Conservation (phyloP, 495 filamentous ascomycete species). For the Trichoderma gamsii region DNA sequence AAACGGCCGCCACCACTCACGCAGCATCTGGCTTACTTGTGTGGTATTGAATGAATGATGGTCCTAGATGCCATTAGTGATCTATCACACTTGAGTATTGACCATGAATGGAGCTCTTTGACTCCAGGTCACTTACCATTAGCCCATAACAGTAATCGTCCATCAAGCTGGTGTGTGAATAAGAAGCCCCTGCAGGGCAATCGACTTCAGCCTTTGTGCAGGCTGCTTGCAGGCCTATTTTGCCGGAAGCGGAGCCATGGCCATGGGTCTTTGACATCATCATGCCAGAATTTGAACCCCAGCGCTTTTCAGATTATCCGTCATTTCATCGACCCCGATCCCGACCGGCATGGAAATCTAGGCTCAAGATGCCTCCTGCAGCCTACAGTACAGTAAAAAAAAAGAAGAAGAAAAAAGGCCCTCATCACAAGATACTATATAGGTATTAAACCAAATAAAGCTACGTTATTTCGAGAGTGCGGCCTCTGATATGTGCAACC, state of each 20-base stretch:
- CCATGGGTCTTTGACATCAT: conserved; percentile 7
- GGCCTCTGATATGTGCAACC: neutral
- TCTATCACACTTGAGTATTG: too few species aligned
- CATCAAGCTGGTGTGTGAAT: too few species aligned
- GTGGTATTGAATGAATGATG: too few species aligned
- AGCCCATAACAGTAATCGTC: too few species aligned
- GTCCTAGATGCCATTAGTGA: too few species aligned
- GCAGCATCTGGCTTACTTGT: too few species aligned
- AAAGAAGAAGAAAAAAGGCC: too few species aligned
- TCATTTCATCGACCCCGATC: neutral
- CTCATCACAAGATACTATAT: neutral
- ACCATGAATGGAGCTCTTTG: too few species aligned
- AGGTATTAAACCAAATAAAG: neutral
- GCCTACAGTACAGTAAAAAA: too few species aligned
- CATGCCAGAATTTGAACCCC: neutral
- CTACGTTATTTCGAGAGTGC: neutral
- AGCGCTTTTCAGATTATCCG: neutral
- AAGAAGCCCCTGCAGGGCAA: too few species aligned
- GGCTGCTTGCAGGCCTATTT: neutral
- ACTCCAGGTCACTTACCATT: too few species aligned
- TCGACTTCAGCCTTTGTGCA: too few species aligned
- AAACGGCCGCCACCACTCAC: neutral
- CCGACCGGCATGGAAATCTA: neutral
- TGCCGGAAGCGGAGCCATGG: neutral
- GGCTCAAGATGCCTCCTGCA: neutral